Percentiles rank a stretch among this genome's conserved stretches.
Evolutionary conservation across 176 grass and related monocot genomes (phyloP).

Genomic region (Aegilops tauschii): DNA sequence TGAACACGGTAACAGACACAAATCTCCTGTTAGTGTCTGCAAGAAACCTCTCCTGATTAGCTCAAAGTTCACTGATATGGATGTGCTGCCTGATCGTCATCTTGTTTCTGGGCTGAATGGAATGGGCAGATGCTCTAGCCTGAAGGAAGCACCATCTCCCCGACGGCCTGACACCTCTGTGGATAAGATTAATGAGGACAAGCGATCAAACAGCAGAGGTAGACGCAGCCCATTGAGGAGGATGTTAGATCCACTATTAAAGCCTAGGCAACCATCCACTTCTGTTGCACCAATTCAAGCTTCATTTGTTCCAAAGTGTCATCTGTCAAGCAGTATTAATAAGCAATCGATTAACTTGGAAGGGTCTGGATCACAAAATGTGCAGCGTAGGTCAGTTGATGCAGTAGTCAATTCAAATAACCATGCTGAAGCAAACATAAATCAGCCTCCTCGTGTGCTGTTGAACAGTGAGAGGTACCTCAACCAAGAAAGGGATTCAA

Average conservation of each 20-base stretch:
- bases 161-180: constrained; percentile 20
- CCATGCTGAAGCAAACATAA: constrained; percentile 31
- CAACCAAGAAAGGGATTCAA: constrained; percentile 42
- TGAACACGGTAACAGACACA: constrained; percentile 7
- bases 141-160: constrained; percentile 44
- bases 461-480: constrained; percentile 42
- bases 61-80: constrained; percentile 39
- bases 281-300: constrained; percentile 38
- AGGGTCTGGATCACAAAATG: constrained; percentile 23
- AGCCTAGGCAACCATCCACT: constrained; percentile 43
- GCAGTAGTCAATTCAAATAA: constrained; percentile 34
- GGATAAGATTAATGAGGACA: constrained; percentile 51
- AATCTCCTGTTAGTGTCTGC: not conserved
- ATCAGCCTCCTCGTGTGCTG: constrained; percentile 14
- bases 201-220: constrained; percentile 56
- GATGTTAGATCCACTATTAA: constrained; percentile 89
- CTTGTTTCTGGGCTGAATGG: constrained; percentile 36
- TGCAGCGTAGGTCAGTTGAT: constrained; percentile 54
- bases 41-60: constrained; percentile 14
- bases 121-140: constrained; percentile 61
- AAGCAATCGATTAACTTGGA: constrained; percentile 44
- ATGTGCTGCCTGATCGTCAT: constrained; percentile 28
- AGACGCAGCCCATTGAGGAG: constrained; percentile 88
- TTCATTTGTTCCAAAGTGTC: constrained; percentile 48
- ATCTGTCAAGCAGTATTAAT: constrained; percentile 20